These are phyloP conservation scores for Parascedosporium putredinis DNA, from an alignment of 2,329 filamentous ascomycete genomes.

Conservation along the genomic window DNA sequence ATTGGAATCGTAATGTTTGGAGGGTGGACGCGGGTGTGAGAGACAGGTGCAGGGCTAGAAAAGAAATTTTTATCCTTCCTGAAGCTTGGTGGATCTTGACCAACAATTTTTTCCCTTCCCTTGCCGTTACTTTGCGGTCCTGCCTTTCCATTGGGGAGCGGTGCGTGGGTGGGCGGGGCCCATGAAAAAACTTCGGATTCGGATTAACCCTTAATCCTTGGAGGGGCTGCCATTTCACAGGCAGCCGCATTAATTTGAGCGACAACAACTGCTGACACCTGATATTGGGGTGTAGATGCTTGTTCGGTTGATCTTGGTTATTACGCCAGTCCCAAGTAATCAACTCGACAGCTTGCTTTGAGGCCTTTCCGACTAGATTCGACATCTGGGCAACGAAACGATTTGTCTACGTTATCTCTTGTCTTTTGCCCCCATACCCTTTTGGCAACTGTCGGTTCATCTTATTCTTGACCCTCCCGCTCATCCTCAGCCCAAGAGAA, in stretches of 20 bases:
- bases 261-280: too few species aligned
- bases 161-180: slow-evolving; percentile 6
- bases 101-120: slow-evolving; percentile 3
- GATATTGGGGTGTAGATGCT: too few species aligned
- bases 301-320: neutral
- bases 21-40: neutral
- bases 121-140: neutral
- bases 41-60: slow-evolving; percentile 3
- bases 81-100: slow-evolving; percentile 7
- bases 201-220: neutral
- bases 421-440: neutral
- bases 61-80: slow-evolving; percentile 6
- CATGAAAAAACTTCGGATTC: neutral
- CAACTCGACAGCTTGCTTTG: neutral
- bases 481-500: too few species aligned
- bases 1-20: neutral
- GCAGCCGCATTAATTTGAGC: too few species aligned
- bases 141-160: neutral
- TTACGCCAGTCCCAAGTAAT: neutral
- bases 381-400: neutral
- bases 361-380: neutral
- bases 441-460: neutral
- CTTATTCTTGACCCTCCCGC: too few species aligned
- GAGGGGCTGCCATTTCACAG: neutral
- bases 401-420: neutral